phyloP scores from a whole-genome alignment of 2,329 filamentous ascomycete species.

The Sclerotinia nivalis region DNA sequence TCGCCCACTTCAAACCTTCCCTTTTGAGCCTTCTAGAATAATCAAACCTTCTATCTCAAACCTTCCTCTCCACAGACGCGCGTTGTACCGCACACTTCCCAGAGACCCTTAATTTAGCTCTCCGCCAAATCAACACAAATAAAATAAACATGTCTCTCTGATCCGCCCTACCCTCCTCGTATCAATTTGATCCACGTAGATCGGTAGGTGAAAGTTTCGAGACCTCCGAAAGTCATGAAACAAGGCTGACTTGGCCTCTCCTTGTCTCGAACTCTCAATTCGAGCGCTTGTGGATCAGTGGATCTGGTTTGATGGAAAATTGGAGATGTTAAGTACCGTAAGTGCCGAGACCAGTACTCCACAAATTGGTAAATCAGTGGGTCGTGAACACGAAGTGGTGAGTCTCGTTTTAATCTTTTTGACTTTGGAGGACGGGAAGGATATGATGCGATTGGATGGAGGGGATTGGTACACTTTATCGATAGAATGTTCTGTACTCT shows the following conservation, averaged over 20 bases:
- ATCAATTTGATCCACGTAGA: background rate
- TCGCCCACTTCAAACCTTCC: background rate
- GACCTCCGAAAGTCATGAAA: background rate
- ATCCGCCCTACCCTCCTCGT: background rate
- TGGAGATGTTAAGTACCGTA: background rate
- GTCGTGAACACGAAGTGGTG: background rate
- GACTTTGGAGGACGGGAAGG: background rate
- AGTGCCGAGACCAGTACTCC: slow-evolving; percentile 3
- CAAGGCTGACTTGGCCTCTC: slow-evolving; percentile 2
- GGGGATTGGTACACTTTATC: background rate
- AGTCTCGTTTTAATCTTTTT: background rate
- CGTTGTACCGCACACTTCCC: background rate
- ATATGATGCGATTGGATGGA: background rate
- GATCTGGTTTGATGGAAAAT: background rate
- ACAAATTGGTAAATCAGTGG: slow-evolving; percentile 8
- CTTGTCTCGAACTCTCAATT: background rate
- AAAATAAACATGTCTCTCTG: background rate
- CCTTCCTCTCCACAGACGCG: background rate
- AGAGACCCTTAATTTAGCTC: background rate
- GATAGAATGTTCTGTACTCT: background rate
- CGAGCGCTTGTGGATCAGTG: background rate
- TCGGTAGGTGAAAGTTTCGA: background rate
- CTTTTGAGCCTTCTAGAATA: background rate
- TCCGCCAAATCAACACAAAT: slow-evolving; percentile 3
- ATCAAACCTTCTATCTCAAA: slow-evolving; percentile 7